Evolutionary conservation across 129 eudicot species (phyloP), one percentile per base, ranked within the genome.

Genomic region (Helianthus annuus): DNA sequence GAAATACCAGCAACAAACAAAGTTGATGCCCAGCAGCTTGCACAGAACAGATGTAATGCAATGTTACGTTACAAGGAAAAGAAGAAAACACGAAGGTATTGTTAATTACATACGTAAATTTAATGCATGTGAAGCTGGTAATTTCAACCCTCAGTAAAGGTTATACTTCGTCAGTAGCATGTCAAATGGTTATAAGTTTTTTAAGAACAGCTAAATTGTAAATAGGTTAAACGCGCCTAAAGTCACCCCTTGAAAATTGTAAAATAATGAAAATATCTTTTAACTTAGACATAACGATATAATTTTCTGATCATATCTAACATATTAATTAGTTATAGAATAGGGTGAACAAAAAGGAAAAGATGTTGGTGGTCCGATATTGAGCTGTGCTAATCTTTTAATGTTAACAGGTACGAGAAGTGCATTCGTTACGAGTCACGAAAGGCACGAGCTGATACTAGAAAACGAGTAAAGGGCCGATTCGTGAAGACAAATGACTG

Each of bases 1-100:
- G 80, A 78, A 55, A 36, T 54, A 24, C 62, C 77, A 42, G 19
- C 74, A 64, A 59, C 71, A 39, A 24, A 60, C 62, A 77, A 72
- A 68, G 40, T 72, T 46, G 86, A 82, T 14, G 71, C 71, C 1
- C 74, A 74, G 67, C 78, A 73, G 73, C 70, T 78, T 60, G 86
- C 86, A 34, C 80, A 82, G 59, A 82, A 82, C 65, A 78, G 86
- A 82, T 71, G 75, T 74, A 82, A 78, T 64, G 86, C 86, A 27
- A 74, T 82, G 86, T 49, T 82, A 57, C 86, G 86, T 42, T 82
- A 82, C 78, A 82, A 74, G 83, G 86, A 82, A 56, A 82, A 82
- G 66, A 82, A 78, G 78, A 82, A 82, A 78, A 78, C 83, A 2
- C 71, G 86, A 70, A 82, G 86, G 86, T 69, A 78, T 42, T 19